Evolutionary conservation across 208 protist species (phyloP), one percentile per base, ranked within the genome.

Genomic region (Trypanosoma congolense): DNA sequence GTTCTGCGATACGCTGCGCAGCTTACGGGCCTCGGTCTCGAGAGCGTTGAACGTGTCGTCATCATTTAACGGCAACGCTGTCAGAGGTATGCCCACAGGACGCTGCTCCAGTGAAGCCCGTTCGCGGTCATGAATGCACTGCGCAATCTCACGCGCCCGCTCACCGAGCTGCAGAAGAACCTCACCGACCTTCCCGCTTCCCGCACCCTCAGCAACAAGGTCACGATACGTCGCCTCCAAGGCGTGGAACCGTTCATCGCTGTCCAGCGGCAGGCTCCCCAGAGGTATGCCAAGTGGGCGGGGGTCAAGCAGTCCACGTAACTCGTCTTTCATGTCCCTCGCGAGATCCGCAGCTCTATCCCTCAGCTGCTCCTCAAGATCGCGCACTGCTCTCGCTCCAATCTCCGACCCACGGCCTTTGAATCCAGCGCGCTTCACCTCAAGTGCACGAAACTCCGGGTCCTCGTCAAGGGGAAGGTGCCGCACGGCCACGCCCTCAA

Each of bases 121-220:
- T 77, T 75, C 71, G 73, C 80, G 69, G 30, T 73, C 63, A 73
- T 89, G 55, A 80, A 72, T 48, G 61, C 47, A 10, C 55, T 56
- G 14, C 64, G 75, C 62, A 14, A 89, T 56, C 47, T 87, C 78
- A 47, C 50, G 51, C 29, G 81, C 77, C 47, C 82, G 80, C 26
- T 89, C 77, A 58, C 87, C 85, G 65, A 92, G 73, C 68, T 87
- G 83, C 5, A 61, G 63, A 19, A 87, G 73, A 38, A 90, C 59
- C 65, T 87, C 70, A 25, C 60, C 55, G 19, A 75, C 33, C 73
- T 45, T 65, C 52, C 60, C 73, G 69, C n/a, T 63, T 57, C 65
- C 77, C 84, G 28, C 52, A 21, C 79, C 64, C 45, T 80, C 80
- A 41, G 45, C 41, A 61, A 63, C 65, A 14, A 71, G 73, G 19